Evolutionary conservation across 1,284 basidiomycete species (phyloP).

Genomic region (Fistulinella staudtii): DNA sequence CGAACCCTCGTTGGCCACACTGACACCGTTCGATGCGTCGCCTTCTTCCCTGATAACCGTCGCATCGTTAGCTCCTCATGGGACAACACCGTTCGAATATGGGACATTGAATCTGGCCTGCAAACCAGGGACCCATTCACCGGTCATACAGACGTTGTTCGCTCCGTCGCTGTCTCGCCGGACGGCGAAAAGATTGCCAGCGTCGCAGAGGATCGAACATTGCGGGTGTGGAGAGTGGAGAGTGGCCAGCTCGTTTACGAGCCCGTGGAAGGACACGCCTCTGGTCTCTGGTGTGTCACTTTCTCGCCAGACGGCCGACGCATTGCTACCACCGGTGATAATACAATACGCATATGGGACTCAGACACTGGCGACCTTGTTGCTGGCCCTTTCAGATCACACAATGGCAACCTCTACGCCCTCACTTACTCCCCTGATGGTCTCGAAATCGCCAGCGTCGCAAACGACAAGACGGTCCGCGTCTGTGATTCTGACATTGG

Average conservation of each 20-base stretch:
- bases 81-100: slow-evolving; percentile 29
- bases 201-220: slow-evolving; percentile 28
- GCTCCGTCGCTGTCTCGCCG: slow-evolving; percentile 30
- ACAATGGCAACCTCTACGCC: slow-evolving; percentile 31
- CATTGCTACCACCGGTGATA: slow-evolving; percentile 33
- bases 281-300: slow-evolving; percentile 30
- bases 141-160: slow-evolving; percentile 31
- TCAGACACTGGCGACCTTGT: slow-evolving; percentile 25
- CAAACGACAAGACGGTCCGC: slow-evolving; percentile 28
- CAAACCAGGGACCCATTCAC: slow-evolving; percentile 17
- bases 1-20: slow-evolving; percentile 24
- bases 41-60: slow-evolving; percentile 29
- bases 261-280: slow-evolving; percentile 27
- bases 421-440: slow-evolving; percentile 32
- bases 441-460: slow-evolving; percentile 31
- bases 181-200: slow-evolving; percentile 26
- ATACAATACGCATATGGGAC: slow-evolving; percentile 33
- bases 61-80: slow-evolving; percentile 29
- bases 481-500: slow-evolving; percentile 33
- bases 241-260: slow-evolving; percentile 24
- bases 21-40: slow-evolving; percentile 28
- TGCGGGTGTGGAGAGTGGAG: slow-evolving; percentile 29
- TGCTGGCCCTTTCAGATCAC: slow-evolving; percentile 28
- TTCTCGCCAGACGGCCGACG: slow-evolving; percentile 32
- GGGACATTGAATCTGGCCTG: slow-evolving; percentile 23